These are phyloP conservation scores for Corchorus olitorius DNA, from an alignment of 345 rosid species.

Conservation along the genomic window DNA sequence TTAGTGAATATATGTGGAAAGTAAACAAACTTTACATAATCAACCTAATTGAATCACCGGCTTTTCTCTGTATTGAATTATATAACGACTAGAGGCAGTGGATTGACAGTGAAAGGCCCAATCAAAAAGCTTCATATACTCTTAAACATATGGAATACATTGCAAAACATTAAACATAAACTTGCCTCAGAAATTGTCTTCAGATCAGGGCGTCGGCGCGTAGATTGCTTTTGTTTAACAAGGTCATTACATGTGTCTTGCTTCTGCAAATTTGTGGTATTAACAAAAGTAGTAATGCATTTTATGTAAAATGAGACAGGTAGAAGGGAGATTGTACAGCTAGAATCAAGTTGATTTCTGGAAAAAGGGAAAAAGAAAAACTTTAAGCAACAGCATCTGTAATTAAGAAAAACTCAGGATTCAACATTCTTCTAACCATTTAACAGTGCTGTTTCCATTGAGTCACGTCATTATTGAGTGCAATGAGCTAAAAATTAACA, in stretches of 20 bases:
- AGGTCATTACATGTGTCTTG: not conserved
- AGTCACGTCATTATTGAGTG: not conserved
- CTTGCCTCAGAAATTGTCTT: constrained; percentile 25
- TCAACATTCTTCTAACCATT: not conserved
- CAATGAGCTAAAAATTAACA: not conserved
- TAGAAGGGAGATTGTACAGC: not conserved
- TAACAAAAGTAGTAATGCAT: not conserved
- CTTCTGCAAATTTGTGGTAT: constrained; percentile 11
- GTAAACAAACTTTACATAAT: not conserved
- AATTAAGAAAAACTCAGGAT: constrained; percentile 3
- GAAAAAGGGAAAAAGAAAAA: not conserved
- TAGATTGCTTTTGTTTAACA: not conserved
- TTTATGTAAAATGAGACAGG: not conserved
- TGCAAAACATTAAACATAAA: constrained; percentile 12
- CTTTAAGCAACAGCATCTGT: not conserved
- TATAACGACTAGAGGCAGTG: not conserved
- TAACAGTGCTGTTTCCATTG: not conserved
- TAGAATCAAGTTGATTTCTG: constrained; percentile 7
- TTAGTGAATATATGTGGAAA: not conserved
- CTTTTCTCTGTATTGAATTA: not conserved
- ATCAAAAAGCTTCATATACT: not conserved
- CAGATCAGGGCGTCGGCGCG: constrained; percentile 15
- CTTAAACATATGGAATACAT: not conserved
- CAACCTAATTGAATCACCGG: not conserved
- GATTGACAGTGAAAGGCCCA: not conserved